Evolutionary conservation across 148 eudicot species (phyloP), one percentile per base, ranked within the genome.

Genomic region (Dysphania ambrosioides): DNA sequence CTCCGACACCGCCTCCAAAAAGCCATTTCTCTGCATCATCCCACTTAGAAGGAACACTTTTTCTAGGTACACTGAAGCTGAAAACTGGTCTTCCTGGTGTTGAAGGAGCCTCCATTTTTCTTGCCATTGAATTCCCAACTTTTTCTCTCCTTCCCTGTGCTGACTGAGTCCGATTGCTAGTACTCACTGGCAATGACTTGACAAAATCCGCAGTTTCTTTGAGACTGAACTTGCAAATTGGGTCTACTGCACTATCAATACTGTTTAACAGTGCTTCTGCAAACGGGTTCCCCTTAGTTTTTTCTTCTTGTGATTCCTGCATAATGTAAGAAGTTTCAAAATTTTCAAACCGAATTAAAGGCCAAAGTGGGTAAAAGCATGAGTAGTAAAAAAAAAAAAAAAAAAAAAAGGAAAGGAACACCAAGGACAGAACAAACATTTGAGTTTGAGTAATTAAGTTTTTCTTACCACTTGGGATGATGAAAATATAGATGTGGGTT

Each of bases 11-110:
- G 15, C 41, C 29, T 16, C 12, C 32, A 68, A 70, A 32, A 16
- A 90, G 85, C 98, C 97, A 93, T 81, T 90, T 92, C 42, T 87
- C 90, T 16, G 97, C 97, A 82, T 93, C 96, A 75, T 93, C 96
- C 97, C 97, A 93, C 62, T 90, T 93, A 24, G 97, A 93, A 71
- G 97, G 96, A 19, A 88, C 80, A 77, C 75, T 78, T 38, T 85
- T 93, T 61, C 91, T 90, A n/a, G 87, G 13, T 63, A 66, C 77
- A 77, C 91, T 93, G 78, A 90, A 93, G 76, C 87, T 85, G 75
- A 90, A 93, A 58, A 87, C 70, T 12, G 96, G 98, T 66, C 98
- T 84, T 42, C 93, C 93, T 24, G 93, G 93, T 18, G 98, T 88
- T 32, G 85, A 59, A 61, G 96, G 91, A 71, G 90, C 85, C 32